Base-by-base conservation (phyloP, 1,284 basidiomycete genomes). In the Pterula multifida region DNA sequence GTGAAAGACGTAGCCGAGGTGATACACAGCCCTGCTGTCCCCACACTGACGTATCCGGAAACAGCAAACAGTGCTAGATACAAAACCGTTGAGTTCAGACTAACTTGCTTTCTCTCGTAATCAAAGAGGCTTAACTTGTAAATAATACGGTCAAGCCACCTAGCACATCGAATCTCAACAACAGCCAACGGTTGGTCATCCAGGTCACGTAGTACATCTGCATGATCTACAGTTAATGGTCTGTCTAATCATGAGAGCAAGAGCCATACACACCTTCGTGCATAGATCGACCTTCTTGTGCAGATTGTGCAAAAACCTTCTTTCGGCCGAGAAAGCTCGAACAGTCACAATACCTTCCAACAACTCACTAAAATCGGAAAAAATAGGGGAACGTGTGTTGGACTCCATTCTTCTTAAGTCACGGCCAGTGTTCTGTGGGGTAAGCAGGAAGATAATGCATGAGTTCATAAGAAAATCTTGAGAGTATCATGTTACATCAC, bases 361-460 rank as follows among this genome's bases (percentile, higher is more conserved):
- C 13, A 81, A 61, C 61, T 86, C 82, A 11, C 68, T 69, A 28
- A 47, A 54, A 15, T 50, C 6, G 2, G 48, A 50, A 51, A 36
- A 54, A 22, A 53, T 51, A n/a, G 53, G 54, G 1, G 50, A 54
- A n/a, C 53, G 12, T 13, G 50, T 48, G 51, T 66, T 72, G 2
- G 70, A 68, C 60, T 81, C 78, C 65, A 82, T 72, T 12, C 79
- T 65, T 45, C 78, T 68, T 36, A 81, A 61, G 54, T 78, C 76
- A 51, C 79, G 68, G 0, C 75, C 73, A 0, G 50, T 54, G 44
- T 53, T 45, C 19, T 42, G 19, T 17, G n/a, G n/a, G n/a, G n/a
- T n/a, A n/a, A 32, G 28, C 39, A 19, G 19, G 39, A 42, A 42
- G 17, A 17, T 6, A 32, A 15, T 6, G 28, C 6, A 32, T 32